phyloP scores from a whole-genome alignment of 2,329 filamentous ascomycete genomes.

The Epichloe glyceriae region DNA sequence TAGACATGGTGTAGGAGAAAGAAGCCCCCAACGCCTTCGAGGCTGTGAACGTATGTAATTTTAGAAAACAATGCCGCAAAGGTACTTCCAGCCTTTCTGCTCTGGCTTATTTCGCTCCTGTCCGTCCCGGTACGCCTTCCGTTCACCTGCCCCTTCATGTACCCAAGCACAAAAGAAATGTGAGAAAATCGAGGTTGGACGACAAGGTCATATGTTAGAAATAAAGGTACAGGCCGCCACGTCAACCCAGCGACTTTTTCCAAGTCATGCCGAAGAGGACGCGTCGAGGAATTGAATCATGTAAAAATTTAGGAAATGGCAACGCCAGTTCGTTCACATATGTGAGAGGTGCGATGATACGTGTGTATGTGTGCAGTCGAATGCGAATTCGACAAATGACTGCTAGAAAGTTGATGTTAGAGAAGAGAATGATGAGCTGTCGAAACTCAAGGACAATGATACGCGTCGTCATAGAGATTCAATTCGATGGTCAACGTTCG shows the following conservation, averaged over 20 bases:
- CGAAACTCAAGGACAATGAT: not conserved
- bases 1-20: not conserved
- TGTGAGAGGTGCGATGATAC: too few species aligned
- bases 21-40: not conserved
- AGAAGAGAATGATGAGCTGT: not conserved
- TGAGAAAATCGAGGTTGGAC: not conserved
- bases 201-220: not conserved
- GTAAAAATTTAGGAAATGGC: not conserved
- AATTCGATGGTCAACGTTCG: not conserved
- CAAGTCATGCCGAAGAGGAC: not conserved
- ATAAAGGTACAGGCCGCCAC: not conserved
- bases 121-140: constrained; percentile 3
- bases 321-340: not conserved
- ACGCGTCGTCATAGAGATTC: not conserved
- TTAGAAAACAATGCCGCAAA: not conserved
- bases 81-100: not conserved
- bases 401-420: not conserved
- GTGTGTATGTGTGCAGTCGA: not conserved
- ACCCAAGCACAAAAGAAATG: constrained; percentile 5
- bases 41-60: not conserved
- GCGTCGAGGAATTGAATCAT: not conserved
- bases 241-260: not conserved
- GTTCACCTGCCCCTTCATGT: constrained; percentile 1
- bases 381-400: not conserved
- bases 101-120: not conserved